phyloP scores from a whole-genome alignment of 768 basidiomycete species.

The Trametes elegans region DNA sequence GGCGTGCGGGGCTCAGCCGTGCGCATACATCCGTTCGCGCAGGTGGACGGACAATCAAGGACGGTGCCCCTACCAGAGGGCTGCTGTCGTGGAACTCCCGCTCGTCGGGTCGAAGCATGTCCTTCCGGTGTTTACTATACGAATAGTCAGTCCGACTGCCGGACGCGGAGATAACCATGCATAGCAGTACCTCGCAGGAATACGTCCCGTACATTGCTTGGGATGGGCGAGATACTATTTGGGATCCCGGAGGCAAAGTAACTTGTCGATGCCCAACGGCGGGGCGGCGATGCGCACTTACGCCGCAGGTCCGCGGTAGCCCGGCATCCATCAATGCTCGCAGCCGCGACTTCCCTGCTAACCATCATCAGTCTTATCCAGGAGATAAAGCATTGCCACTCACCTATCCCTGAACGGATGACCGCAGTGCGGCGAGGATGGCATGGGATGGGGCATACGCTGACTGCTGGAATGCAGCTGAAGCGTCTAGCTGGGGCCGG shows the following conservation, averaged over 20 bases:
- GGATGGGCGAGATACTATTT: not conserved
- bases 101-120: too few relatives aligned
- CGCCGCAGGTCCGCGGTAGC: constrained; percentile 1
- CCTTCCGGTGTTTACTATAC: too few relatives aligned
- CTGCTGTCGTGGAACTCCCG: too few relatives aligned
- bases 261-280: not conserved
- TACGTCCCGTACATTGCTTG: too few relatives aligned
- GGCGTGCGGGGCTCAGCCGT: too few relatives aligned
- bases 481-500: not conserved
- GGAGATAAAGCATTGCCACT: not conserved
- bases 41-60: too few relatives aligned
- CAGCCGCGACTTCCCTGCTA: not conserved
- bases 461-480: not conserved
- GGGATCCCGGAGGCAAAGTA: not conserved
- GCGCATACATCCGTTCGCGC: too few relatives aligned
- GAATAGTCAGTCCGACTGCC: too few relatives aligned
- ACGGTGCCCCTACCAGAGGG: too few relatives aligned
- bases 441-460: not conserved
- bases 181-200: not conserved
- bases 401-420: not conserved
- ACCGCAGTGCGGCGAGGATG: not conserved
- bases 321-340: constrained; percentile 11
- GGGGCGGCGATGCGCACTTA: constrained; percentile 3
- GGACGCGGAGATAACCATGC: too few relatives aligned
- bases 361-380: not conserved